Conservation (phyloP, 768 basidiomycete species). For the Psilocybe azurescens region DNA sequence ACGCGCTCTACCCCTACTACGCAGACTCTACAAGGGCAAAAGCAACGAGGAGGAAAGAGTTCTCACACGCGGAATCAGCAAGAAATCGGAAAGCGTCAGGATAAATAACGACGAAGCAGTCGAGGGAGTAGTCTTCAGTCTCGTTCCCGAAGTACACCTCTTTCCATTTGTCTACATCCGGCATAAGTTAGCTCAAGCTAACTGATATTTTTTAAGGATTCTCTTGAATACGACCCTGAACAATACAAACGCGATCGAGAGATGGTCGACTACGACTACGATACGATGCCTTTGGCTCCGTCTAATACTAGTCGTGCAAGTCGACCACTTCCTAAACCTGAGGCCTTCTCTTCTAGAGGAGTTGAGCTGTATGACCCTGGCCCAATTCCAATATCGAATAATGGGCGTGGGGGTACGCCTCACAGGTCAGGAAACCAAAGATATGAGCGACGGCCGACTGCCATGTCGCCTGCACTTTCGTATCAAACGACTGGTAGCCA, state of each 20-base stretch:
- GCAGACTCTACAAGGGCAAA: background rate
- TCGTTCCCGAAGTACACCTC: slow-evolving; percentile 1
- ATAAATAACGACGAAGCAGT: background rate
- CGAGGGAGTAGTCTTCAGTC: slow-evolving; percentile 4
- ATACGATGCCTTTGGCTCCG: background rate
- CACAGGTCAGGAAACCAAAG: background rate
- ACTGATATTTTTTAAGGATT: background rate
- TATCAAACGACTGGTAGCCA: background rate
- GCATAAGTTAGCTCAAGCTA: background rate
- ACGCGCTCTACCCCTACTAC: slow-evolving; percentile 38
- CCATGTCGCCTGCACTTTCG: background rate
- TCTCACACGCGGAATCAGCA: background rate
- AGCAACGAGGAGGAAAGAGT: background rate
- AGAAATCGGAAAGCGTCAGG: background rate
- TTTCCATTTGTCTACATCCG: background rate
- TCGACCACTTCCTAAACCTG: background rate
- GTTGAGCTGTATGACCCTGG: background rate
- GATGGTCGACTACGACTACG: background rate
- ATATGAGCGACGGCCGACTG: background rate
- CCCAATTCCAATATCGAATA: background rate
- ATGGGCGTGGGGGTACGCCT: background rate
- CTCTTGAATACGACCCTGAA: slow-evolving; percentile 9
- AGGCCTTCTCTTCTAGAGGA: background rate
- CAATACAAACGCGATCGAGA: slow-evolving; percentile 4
- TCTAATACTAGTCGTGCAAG: too few relatives aligned